Base-by-base conservation (phyloP, 441 rosid genomes). In the Adansonia grandidieri region DNA sequence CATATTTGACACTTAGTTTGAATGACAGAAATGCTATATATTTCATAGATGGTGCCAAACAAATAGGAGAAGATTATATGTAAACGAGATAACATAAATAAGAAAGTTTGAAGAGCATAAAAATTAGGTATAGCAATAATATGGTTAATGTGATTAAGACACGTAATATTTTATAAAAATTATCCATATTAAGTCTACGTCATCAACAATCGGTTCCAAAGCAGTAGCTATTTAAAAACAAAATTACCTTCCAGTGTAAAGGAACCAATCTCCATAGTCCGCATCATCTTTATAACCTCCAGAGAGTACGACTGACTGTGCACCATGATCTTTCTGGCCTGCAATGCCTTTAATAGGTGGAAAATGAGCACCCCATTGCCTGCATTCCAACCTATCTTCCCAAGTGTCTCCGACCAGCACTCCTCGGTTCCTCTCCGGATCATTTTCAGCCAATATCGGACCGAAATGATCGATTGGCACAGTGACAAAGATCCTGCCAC, bases 241-340 rank as follows among this genome's bases (percentile, higher is more conserved):
- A 22, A 24, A 63, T 32, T 66, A 89, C 96, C 96, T 91, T 75
- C 92, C 94, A 19, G 92, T 91, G 79, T 91, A 90, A 48, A 91
- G 85, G 74, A 91, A 91, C 94, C 96, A 91, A 71, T 91, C 96
- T 14, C 96, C 96, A 65, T 89, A 94, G 56, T 91, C 96, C 82
- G 90, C 92, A 57, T 91, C 96, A 57, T 91, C 96, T 63, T 81
- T 68, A 71, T 90, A 91, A 8, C 93, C 96, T 66, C 93, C 92
- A 2, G 92, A 89, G 32, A 91, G 92, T 2, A 88, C 87, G 17
- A 91, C 91, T 1, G 92, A 91, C 70, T 91, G 96, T 11, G 94
- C 87, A 67, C 94, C 96, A 63, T 82, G 76, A 10, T 71, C 74
- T 1, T 89, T 68, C 76, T 91, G 92, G 14, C 96, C 96, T 10